phyloP scores from a whole-genome alignment of 2,329 filamentous ascomycete genomes.

The Chaetomium globosum region DNA sequence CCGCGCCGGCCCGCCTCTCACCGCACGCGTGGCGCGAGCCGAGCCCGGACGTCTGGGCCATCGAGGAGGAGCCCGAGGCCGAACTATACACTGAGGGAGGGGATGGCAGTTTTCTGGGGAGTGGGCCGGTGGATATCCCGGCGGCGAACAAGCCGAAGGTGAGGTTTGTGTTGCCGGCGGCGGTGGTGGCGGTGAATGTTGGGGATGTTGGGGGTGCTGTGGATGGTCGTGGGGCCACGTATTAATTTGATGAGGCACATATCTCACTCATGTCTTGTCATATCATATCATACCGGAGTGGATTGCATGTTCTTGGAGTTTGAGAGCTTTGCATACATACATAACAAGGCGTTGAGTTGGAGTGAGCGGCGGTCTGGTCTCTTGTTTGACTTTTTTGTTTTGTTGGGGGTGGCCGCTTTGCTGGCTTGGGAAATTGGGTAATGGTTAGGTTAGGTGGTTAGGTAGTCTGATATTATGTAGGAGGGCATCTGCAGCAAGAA shows the following conservation, averaged over 20 bases:
- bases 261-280: not conserved
- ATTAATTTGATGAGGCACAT: slow-evolving; percentile 10
- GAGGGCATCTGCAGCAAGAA: not conserved
- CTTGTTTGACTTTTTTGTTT: no score
- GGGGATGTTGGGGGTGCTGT: slow-evolving; percentile 48
- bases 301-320: not conserved
- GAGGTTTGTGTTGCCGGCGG: slow-evolving; percentile 55
- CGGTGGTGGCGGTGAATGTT: slow-evolving; percentile 30
- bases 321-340: not conserved
- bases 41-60: slow-evolving; percentile 62
- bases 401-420: not conserved
- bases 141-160: slow-evolving; percentile 57
- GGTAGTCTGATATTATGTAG: not conserved
- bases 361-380: not conserved
- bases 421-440: not conserved
- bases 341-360: slow-evolving; percentile 15
- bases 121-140: slow-evolving; percentile 43
- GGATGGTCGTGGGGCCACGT: slow-evolving; percentile 36
- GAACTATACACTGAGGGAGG: slow-evolving; percentile 52
- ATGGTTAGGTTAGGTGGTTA: not conserved
- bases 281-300: not conserved
- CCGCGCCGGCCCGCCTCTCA: slow-evolving; percentile 40
- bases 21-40: slow-evolving; percentile 59
- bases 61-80: slow-evolving; percentile 61
- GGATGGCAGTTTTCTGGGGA: slow-evolving; percentile 38